These are phyloP conservation scores for Polytrichum formosum DNA, from an alignment of 225 moss, liverwort and hornwort genomes.

Conservation along the genomic window DNA sequence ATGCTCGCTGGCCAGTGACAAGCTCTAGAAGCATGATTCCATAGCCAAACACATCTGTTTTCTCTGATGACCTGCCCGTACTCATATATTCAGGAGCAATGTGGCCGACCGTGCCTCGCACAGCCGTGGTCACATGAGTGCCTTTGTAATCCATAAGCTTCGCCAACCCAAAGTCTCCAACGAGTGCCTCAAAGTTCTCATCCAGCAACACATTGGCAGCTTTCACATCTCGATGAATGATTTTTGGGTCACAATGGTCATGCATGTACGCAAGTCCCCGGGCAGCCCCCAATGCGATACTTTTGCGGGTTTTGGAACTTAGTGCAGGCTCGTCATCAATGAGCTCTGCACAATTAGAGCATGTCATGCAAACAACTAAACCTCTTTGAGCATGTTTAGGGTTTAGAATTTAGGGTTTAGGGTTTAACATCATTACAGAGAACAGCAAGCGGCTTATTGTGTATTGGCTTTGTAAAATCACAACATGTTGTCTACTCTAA, in stretches of 20 bases:
- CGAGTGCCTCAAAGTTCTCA: constrained; percentile 24
- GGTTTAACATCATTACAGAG: too few relatives aligned
- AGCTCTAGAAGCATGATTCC: constrained; percentile 28
- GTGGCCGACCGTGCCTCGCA: constrained; percentile 29
- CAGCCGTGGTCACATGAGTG: constrained; percentile 27
- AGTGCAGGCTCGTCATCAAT: too few relatives aligned
- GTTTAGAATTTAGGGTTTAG: too few relatives aligned
- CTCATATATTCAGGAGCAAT: constrained; percentile 27
- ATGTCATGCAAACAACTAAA: too few relatives aligned
- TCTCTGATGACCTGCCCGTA: constrained; percentile 24
- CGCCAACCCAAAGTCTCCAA: constrained; percentile 29
- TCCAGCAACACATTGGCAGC: constrained; percentile 24
- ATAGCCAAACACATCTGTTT: constrained; percentile 29
- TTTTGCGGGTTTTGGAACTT: constrained; percentile 6
- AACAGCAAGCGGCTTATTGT: too few relatives aligned
- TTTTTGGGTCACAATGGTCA: too few relatives aligned
- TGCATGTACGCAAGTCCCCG: constrained; percentile 13
- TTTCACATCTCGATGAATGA: constrained; percentile 22
- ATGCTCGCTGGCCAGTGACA: constrained; percentile 22
- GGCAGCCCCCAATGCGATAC: constrained; percentile 22
- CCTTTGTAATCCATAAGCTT: constrained; percentile 22
- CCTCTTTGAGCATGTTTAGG: too few relatives aligned
- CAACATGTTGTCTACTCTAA: too few relatives aligned
- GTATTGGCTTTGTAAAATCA: too few relatives aligned
- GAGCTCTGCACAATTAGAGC: too few relatives aligned